Evolutionary conservation across 2,329 filamentous ascomycete genomes (phyloP).

Genomic region (Fusarium udum): DNA sequence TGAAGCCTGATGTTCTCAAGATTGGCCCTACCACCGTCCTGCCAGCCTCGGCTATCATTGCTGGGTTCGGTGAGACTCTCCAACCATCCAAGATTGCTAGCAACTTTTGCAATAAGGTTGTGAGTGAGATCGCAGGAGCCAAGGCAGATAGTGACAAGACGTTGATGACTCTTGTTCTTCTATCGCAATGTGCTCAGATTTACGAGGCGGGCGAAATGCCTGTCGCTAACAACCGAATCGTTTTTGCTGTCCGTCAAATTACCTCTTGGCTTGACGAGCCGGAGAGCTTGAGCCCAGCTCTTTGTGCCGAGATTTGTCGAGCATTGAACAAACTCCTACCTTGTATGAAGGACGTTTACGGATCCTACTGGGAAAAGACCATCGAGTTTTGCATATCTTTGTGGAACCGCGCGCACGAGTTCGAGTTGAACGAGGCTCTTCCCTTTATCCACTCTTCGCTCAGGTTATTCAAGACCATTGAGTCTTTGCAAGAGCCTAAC

Average conservation of each 20-base stretch:
- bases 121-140: constrained; percentile 68
- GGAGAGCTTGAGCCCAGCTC: constrained; percentile 53
- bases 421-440: constrained; percentile 58
- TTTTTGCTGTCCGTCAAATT: constrained; percentile 85
- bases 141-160: constrained; percentile 56
- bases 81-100: constrained; percentile 58
- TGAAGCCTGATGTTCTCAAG: constrained; percentile 58
- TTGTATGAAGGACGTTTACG: constrained; percentile 82
- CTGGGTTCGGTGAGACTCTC: constrained; percentile 62
- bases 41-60: constrained; percentile 59
- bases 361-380: constrained; percentile 81
- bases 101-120: constrained; percentile 67
- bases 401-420: constrained; percentile 61
- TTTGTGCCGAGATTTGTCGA: constrained; percentile 64
- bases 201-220: constrained; percentile 64
- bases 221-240: constrained; percentile 72
- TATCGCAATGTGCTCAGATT: constrained; percentile 62
- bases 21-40: constrained; percentile 58
- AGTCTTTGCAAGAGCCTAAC: constrained; percentile 75
- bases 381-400: constrained; percentile 67
- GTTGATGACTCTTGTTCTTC: constrained; percentile 59
- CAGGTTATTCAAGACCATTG: constrained; percentile 72
- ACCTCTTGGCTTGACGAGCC: constrained; percentile 72
- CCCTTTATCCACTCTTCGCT: constrained; percentile 77
- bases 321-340: constrained; percentile 72